Conservation (phyloP, 768 basidiomycete species). For the Cyclocybe cylindracea region DNA sequence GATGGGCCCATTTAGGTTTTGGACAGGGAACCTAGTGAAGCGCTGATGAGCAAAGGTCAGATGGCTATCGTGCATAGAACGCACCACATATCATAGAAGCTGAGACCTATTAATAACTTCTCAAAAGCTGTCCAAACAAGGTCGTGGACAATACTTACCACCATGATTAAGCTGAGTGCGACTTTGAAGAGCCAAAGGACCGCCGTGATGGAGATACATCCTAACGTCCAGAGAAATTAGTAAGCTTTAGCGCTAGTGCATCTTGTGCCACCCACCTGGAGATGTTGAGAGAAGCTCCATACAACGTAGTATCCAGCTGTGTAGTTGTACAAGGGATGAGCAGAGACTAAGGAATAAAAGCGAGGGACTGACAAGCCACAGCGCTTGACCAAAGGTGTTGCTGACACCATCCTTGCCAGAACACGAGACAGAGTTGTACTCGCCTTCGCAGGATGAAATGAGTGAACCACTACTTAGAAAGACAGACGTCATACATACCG, state of each 20-base stretch:
- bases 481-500: conserved; percentile 26
- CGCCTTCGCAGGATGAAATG: conserved; percentile 30
- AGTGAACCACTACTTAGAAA: neutral
- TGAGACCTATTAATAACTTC: conserved; percentile 26
- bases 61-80: neutral
- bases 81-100: conserved; percentile 51
- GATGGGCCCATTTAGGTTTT: conserved; percentile 47
- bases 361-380: conserved; percentile 41
- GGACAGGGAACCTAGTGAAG: conserved; percentile 43
- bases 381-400: conserved; percentile 56
- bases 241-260: neutral
- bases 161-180: conserved; percentile 51
- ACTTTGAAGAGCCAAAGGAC: conserved; percentile 51
- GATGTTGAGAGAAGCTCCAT: conserved; percentile 50
- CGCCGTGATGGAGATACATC: conserved; percentile 57
- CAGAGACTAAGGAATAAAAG: neutral
- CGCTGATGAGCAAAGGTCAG: neutral
- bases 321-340: neutral
- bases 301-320: conserved; percentile 46
- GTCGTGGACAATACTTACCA: conserved; percentile 23
- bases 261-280: conserved; percentile 35
- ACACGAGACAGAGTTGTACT: conserved; percentile 59
- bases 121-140: neutral
- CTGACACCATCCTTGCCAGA: conserved; percentile 49
- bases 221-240: conserved; percentile 20